Percentiles rank a stretch among this genome's conserved stretches.
Evolutionary conservation across 345 rosid genomes (phyloP).

Genomic region (Alliaria petiolata): DNA sequence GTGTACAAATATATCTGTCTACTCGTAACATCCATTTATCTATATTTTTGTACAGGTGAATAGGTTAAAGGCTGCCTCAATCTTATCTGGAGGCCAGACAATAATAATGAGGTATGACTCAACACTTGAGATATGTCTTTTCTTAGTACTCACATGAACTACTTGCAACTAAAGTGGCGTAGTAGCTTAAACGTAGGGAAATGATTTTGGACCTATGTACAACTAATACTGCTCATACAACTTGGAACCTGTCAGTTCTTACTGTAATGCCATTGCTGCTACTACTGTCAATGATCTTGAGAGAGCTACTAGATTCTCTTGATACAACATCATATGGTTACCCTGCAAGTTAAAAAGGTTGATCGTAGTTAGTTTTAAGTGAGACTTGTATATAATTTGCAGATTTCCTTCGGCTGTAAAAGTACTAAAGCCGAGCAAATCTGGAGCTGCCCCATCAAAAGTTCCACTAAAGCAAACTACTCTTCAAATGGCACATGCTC

Average conservation of each 20-base stretch:
- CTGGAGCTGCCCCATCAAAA: conserved; percentile 50
- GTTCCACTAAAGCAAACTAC: conserved; percentile 44
- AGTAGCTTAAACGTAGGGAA: too few species aligned
- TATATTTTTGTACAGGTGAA: conserved; percentile 57
- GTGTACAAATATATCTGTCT: too few species aligned
- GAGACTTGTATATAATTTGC: conserved; percentile 10
- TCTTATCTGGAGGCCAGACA: conserved; percentile 46
- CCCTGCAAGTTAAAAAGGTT: conserved; percentile 40
- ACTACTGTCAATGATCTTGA: background rate
- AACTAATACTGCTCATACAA: too few species aligned
- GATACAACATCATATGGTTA: background rate
- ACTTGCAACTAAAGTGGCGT: background rate
- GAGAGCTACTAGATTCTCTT: background rate
- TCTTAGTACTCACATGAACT: conserved; percentile 6
- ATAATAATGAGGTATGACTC: conserved; percentile 52
- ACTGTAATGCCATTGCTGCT: background rate
- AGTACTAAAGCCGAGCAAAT: conserved; percentile 36
- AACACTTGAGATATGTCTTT: background rate
- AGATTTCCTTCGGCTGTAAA: conserved; percentile 61
- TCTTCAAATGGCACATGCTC: conserved; percentile 33
- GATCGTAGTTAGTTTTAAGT: too few species aligned
- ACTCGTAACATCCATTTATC: background rate
- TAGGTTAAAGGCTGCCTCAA: conserved; percentile 50
- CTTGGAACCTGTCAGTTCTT: background rate
- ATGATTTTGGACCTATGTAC: background rate